Conservation (phyloP, 192 early-diverging fungal genomes). For the Endogone sp. region DNA sequence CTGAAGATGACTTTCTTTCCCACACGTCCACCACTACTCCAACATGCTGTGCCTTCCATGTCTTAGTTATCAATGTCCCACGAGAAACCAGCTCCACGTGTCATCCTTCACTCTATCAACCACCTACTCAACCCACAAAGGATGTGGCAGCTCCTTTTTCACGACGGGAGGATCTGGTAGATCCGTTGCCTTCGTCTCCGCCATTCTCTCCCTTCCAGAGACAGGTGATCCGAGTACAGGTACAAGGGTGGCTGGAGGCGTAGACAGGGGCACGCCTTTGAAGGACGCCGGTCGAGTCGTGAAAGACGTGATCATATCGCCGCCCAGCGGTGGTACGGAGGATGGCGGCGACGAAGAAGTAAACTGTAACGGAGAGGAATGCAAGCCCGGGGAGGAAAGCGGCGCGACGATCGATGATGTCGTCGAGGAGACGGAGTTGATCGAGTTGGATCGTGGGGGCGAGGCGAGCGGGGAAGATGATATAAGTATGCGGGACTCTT, state of each 20-base stretch:
- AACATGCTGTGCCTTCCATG: no score
- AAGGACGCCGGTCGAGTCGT: neutral
- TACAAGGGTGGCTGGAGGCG: neutral
- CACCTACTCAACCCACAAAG: conserved; percentile 1
- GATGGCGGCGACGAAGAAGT: conserved; percentile 1
- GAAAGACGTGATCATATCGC: neutral
- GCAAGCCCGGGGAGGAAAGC: neutral
- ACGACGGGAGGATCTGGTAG: neutral
- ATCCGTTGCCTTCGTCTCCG: neutral
- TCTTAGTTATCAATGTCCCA: no score
- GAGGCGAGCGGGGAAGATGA: neutral
- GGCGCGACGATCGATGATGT: conserved; percentile 2
- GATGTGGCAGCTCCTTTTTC: conserved; percentile 1
- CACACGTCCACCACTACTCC: no score
- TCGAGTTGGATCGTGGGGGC: neutral
- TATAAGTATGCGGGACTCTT: neutral
- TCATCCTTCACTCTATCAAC: neutral
- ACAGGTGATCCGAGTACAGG: neutral
- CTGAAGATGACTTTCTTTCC: no score
- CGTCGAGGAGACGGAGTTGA: neutral
- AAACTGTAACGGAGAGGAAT: neutral
- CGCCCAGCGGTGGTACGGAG: neutral
- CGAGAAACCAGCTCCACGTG: neutral
- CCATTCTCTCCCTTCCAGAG: neutral
- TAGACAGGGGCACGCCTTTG: neutral